These are phyloP conservation scores for Oemleria cerasiformis DNA, from an alignment of 306 rosid species.

Conservation along the genomic window DNA sequence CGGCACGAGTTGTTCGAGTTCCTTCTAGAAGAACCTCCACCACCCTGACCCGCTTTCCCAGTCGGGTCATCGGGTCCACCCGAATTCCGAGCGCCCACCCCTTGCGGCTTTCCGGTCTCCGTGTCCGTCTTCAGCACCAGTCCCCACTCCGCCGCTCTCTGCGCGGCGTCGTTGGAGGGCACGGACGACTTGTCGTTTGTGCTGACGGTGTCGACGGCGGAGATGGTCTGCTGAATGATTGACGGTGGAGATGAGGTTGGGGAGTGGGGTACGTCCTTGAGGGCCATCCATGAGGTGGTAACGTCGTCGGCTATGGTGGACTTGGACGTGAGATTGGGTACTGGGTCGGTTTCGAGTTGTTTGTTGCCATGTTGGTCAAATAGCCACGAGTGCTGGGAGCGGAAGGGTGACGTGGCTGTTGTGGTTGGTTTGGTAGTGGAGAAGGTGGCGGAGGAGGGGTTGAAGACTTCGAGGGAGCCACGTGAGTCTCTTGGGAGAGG, in stretches of 20 bases:
- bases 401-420: constrained; percentile 20
- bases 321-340: constrained; percentile 16
- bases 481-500: constrained; percentile 71
- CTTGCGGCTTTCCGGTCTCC: constrained; percentile 81
- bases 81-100: constrained; percentile 61
- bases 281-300: constrained; percentile 87
- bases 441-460: constrained; percentile 42
- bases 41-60: constrained; percentile 14
- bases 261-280: constrained; percentile 42
- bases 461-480: constrained; percentile 89
- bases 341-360: constrained; percentile 25
- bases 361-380: constrained; percentile 20
- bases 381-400: constrained; percentile 52
- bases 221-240: not conserved
- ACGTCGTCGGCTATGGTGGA: constrained; percentile 34
- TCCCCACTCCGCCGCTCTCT: constrained; percentile 98
- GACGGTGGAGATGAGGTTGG: constrained; percentile 24
- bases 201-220: constrained; percentile 24
- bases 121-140: constrained; percentile 69
- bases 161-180: constrained; percentile 41
- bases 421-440: constrained; percentile 30
- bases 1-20: constrained; percentile 62
- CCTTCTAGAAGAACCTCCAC: constrained; percentile 33
- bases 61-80: constrained; percentile 58
- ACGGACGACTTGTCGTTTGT: constrained; percentile 28